Percentiles rank a stretch among this genome's conserved stretches.
These are phyloP conservation scores for Penicillium silybi DNA, from an alignment of 495 filamentous ascomycete species.

Conservation along the genomic window DNA sequence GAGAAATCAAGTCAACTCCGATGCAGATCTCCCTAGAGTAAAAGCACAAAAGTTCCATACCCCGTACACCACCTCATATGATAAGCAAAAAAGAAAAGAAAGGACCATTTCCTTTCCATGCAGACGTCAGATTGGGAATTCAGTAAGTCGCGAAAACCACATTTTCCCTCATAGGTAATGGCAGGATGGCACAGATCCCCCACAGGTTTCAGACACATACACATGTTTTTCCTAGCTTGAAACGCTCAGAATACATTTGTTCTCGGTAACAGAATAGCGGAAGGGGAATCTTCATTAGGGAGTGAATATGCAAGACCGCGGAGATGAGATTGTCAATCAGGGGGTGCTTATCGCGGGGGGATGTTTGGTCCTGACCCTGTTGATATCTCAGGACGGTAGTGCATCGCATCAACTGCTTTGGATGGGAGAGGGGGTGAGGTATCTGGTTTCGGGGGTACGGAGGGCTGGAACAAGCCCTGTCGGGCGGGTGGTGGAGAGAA, in stretches of 20 bases:
- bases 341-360: slow-evolving; percentile 26
- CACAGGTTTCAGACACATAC: slow-evolving; percentile 4
- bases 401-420: slow-evolving; percentile 34
- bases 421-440: slow-evolving; percentile 31
- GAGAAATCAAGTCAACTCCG: not conserved
- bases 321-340: not conserved
- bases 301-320: not conserved
- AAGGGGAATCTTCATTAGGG: slow-evolving; percentile 14
- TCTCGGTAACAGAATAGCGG: slow-evolving; percentile 7
- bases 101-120: slow-evolving; percentile 14
- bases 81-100: slow-evolving; percentile 3
- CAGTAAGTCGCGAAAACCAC: slow-evolving; percentile 3
- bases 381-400: slow-evolving; percentile 29
- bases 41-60: slow-evolving; percentile 4
- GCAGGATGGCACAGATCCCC: slow-evolving; percentile 2
- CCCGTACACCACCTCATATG: slow-evolving; percentile 14
- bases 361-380: slow-evolving; percentile 34
- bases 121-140: slow-evolving; percentile 6
- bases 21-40: not conserved
- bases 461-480: slow-evolving; percentile 33
- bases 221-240: slow-evolving; percentile 2
- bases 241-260: slow-evolving; percentile 15
- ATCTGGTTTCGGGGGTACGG: slow-evolving; percentile 27
- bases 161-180: slow-evolving; percentile 13
- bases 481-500: slow-evolving; percentile 39